Conservation (phyloP, 2,329 filamentous ascomycete species). For the Diaporthe sp. region DNA sequence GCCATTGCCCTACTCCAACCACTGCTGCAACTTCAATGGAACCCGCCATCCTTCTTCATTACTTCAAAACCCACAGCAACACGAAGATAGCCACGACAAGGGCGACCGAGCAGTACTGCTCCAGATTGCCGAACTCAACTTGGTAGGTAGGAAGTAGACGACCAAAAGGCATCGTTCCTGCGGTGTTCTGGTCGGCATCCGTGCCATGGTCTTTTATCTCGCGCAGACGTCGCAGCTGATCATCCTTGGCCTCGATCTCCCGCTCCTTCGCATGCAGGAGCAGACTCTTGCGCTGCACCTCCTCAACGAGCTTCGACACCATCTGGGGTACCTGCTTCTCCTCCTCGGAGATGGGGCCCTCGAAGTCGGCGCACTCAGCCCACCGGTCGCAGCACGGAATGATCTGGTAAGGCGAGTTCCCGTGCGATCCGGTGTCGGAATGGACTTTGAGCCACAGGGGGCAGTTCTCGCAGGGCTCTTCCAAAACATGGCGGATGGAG, state of each 20-base stretch:
- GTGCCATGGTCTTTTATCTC: not conserved
- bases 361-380: conserved; percentile 30
- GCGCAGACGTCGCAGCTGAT: conserved; percentile 19
- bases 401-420: conserved; percentile 24
- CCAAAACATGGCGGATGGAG: conserved; percentile 36
- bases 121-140: not conserved
- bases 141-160: not conserved
- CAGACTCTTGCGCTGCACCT: conserved; percentile 6
- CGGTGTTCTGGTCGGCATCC: too few relatives aligned
- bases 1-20: too few relatives aligned
- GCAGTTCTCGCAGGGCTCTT: conserved; percentile 35
- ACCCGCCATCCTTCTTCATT: not conserved
- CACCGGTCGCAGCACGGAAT: conserved; percentile 35
- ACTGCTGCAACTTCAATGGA: too few relatives aligned
- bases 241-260: conserved; percentile 31
- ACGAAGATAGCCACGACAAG: not conserved
- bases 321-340: conserved; percentile 34
- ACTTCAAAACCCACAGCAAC: conserved; percentile 9
- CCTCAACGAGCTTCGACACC: conserved; percentile 23
- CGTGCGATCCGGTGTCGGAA: not conserved
- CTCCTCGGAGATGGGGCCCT: conserved; percentile 28
- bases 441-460: conserved; percentile 36
- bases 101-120: conserved; percentile 24
- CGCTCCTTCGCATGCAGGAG: conserved; percentile 20
- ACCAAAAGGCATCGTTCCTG: too few relatives aligned